A percentile compares a stretch with the other conserved stretches of the same genome.
Conservation (phyloP, 805 yeast species). For the Spencermartinsiella europaea region DNA sequence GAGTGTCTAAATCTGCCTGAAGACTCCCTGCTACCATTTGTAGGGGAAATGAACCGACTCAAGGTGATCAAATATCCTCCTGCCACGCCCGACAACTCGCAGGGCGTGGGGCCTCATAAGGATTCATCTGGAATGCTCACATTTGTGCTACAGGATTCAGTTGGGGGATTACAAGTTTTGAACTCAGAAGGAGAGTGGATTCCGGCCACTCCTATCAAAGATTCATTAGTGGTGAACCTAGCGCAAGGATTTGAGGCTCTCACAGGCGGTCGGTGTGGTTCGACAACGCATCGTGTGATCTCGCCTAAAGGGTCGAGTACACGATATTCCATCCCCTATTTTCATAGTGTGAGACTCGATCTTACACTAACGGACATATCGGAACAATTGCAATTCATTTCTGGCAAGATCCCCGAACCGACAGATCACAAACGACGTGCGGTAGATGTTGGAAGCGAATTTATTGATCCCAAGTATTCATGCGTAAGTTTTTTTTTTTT, state of each 20-base stretch:
- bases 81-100: conserved; percentile 25
- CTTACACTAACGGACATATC: conserved; percentile 28
- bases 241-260: conserved; percentile 60
- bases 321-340: conserved; percentile 43
- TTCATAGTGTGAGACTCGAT: conserved; percentile 37
- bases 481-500: conserved; percentile 15
- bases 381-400: conserved; percentile 22
- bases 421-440: conserved; percentile 23
- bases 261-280: conserved; percentile 53
- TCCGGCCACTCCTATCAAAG: conserved; percentile 45
- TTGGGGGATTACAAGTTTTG: conserved; percentile 51
- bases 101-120: conserved; percentile 63
- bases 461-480: conserved; percentile 28
- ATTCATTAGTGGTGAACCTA: conserved; percentile 49
- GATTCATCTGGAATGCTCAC: conserved; percentile 57
- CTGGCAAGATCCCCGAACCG: conserved; percentile 29
- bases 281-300: conserved; percentile 52
- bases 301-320: conserved; percentile 36
- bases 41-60: conserved; percentile 49
- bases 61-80: conserved; percentile 58
- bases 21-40: conserved; percentile 43
- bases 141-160: conserved; percentile 52
- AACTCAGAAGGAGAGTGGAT: conserved; percentile 54
- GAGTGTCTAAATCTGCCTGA: conserved; percentile 50
- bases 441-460: conserved; percentile 30